Percentiles rank a stretch among this genome's conserved stretches.
Conservation (phyloP, 139 green algal species). For the Coccomyxa sp. region DNA sequence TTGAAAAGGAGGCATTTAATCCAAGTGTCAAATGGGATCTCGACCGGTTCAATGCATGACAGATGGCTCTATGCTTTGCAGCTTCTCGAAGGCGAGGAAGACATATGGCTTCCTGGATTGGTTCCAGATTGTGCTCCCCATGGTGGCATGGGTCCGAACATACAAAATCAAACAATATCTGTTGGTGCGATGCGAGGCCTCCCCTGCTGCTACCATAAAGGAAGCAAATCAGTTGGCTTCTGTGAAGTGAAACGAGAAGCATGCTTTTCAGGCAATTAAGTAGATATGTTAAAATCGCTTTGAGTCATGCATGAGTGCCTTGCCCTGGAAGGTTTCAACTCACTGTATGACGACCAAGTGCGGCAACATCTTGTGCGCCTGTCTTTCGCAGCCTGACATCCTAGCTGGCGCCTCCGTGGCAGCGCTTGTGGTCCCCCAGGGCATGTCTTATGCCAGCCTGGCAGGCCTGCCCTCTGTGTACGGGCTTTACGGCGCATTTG, state of each 20-base stretch:
- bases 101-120: constrained; percentile 28
- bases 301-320: no score
- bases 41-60: no score
- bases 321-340: no score
- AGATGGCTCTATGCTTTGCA: background rate
- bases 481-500: constrained; percentile 86
- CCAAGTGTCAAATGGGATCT: no score
- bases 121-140: constrained; percentile 46
- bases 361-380: background rate
- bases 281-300: background rate
- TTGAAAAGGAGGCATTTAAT: no score
- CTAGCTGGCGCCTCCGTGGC: constrained; percentile 63
- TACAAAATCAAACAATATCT: constrained; percentile 46
- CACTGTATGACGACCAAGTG: background rate
- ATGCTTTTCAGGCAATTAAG: background rate
- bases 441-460: constrained; percentile 69
- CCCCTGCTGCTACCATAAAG: background rate
- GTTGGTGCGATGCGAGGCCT: constrained; percentile 15
- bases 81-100: background rate
- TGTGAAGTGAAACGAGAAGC: background rate
- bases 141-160: constrained; percentile 50
- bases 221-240: background rate
- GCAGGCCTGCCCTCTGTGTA: constrained; percentile 67
- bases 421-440: constrained; percentile 75
- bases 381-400: constrained; percentile 46